Evolutionary conservation across 2,329 filamentous ascomycete genomes (phyloP), one percentile per base, ranked within the genome.

Genomic region (Hypomyces perniciosus): DNA sequence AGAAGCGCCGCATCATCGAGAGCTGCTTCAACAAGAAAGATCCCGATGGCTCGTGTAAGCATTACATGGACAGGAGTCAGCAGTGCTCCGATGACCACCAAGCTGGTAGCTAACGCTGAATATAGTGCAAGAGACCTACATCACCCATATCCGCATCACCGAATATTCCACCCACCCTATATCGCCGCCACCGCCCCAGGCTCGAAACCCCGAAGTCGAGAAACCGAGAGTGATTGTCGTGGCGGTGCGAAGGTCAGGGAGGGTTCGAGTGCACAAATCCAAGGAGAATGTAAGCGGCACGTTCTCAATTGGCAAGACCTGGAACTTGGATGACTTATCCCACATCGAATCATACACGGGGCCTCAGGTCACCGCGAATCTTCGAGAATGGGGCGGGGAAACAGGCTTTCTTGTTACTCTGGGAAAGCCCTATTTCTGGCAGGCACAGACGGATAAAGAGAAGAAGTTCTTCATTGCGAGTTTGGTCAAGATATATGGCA

Each of bases 401-500:
- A 82, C 83, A 41, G 93, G 93, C 12, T 97, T 99, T 64, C 76
- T 86, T 28, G 89, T 97, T 46, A 93, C 85, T 1, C 80, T 99
- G 29, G 86, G 87, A 28, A 99, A 99, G 68, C 88, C 90, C 0
- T 99, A 99, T 70, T 99, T 93, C 68, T 99, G 93, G 93, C 84
- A 95, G 68, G 90, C 93, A 33, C 85, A 90, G 57, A 93, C 89
- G 1, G 80, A 88, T 48, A 96, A 96, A 72, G 93, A 99, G 71
- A 97, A 96, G 76, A 92, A 96, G 65, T 97, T 97, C 72, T 99
- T 99, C 69, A 93, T 99, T 62, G 90, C 88, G 33, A 96, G 91
- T 68, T 72, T 97, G 59, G 83, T 97, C 64, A 99, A 97, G 70
- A 96, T 99, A 58, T 99, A 88, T 67, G 85, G 85, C 61, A 99